Base-by-base conservation (phyloP, 2,329 filamentous ascomycete species). In the Colletotrichum somersetense region DNA sequence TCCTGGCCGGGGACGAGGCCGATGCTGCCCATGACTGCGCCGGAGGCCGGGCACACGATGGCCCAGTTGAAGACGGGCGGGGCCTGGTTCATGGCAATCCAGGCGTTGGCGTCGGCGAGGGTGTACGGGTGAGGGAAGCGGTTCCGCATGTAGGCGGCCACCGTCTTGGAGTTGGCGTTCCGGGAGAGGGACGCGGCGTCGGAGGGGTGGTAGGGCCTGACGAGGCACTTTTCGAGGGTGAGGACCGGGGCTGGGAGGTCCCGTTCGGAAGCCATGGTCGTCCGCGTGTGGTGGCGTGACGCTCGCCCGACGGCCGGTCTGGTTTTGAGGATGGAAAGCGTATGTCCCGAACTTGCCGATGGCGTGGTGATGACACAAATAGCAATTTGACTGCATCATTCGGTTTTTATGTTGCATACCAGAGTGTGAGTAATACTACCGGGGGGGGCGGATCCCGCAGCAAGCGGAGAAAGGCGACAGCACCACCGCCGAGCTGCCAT, bases 61-160 rank as follows among this genome's bases (percentile, higher is more conserved):
- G 40, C 35, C 69, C 69, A 72, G 42, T 63, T 72, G 30, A 46
- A 53, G 8, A 69, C 5, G 4, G 69, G 59, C 6, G 65, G 18
- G 18, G 46, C 6, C 33, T n/a, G 66, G 38, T 72, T 72, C 52
- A 69, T 30, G 16, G 69, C 65, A 73, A 86, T 79, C 76, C 81
- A 86, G n/a, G 18, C 52, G 26, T 82, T 74, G 2, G 85, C 83
- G 61, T 82, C 77, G 10, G 79, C 77, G 11, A 82, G 74, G 0
- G 80, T 83, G 77, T 88, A 88, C 0, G 87, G 87, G 12, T 74
- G 76, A 3, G 86, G 85, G 68, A 87, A 88, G 52, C 78, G 73
- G 75, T 85, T 78, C 68, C 83, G 82, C 81, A 89, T 81, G 74
- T 78, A 80, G 14, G 66, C 72, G 1, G 78, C 74, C 4, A 88